Percentiles rank a stretch among this genome's conserved stretches.
phyloP scores from a whole-genome alignment of 1,284 basidiomycete genomes.

The Cryptococcus amylolentus region DNA sequence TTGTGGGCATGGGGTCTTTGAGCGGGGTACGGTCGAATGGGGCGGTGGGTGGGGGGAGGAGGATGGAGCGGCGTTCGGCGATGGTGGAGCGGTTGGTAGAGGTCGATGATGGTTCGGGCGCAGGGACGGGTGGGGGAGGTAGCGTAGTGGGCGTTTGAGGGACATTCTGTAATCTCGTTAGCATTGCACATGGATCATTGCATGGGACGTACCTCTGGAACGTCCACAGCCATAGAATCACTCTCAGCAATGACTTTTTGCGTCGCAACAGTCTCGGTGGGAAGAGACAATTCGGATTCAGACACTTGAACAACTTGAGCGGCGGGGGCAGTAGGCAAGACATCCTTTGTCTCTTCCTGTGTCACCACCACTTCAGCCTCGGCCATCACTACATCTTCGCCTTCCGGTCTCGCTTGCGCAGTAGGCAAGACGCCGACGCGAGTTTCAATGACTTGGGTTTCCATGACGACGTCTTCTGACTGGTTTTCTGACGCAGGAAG shows the following conservation, averaged over 20 bases:
- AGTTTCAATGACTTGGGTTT: not conserved
- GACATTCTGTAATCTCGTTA: not conserved
- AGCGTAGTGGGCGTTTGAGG: not conserved
- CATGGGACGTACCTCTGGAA: not conserved
- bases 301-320: too few relatives aligned
- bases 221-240: not conserved
- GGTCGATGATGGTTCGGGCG: not conserved
- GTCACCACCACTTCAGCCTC: not conserved
- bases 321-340: not conserved
- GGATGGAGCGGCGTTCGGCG: constrained; percentile 32
- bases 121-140: not conserved
- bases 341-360: not conserved
- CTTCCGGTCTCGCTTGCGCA: not conserved
- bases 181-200: not conserved
- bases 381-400: not conserved
- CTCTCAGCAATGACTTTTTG: not conserved
- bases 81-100: constrained; percentile 24
- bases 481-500: too few relatives aligned
- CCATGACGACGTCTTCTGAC: not conserved
- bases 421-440: too few relatives aligned
- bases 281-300: not conserved
- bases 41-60: constrained; percentile 23
- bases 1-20: constrained; percentile 26
- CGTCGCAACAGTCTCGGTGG: not conserved
- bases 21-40: constrained; percentile 20